Percentiles rank a stretch among this genome's conserved stretches.
These are phyloP conservation scores for Globisporangium camurandrum DNA, from an alignment of 352 stramenopile species.

Conservation along the genomic window DNA sequence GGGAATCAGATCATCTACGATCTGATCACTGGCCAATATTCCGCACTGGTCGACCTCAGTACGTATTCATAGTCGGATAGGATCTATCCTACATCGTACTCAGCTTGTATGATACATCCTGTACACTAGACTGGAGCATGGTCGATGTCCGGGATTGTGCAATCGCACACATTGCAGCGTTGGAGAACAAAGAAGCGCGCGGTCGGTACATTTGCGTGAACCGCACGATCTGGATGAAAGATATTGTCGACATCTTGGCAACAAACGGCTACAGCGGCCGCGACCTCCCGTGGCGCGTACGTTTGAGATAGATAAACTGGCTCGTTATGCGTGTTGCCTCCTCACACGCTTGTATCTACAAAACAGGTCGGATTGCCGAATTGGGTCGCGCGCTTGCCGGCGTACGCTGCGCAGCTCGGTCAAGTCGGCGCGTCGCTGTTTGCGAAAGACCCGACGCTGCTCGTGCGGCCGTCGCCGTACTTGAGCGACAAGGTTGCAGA, in stretches of 20 bases:
- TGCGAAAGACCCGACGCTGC: conserved; percentile 44
- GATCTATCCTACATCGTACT: neutral
- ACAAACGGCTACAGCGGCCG: conserved; percentile 81
- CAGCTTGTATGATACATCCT: conserved; percentile 2
- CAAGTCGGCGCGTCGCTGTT: conserved; percentile 80
- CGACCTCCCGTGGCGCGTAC: conserved; percentile 73
- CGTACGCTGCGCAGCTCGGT: conserved; percentile 78
- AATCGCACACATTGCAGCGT: conserved; percentile 62
- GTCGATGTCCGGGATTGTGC: conserved; percentile 83
- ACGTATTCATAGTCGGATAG: conserved; percentile 21
- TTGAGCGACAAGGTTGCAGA: conserved; percentile 77
- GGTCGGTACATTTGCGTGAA: conserved; percentile 86
- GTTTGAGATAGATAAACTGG: too few species aligned
- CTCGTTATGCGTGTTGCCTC: neutral
- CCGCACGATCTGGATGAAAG: conserved; percentile 81
- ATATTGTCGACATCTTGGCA: conserved; percentile 80
- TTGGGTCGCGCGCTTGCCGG: conserved; percentile 79
- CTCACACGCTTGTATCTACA: neutral
- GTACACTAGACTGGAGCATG: conserved; percentile 70
- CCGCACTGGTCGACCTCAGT: conserved; percentile 81
- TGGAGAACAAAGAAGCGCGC: conserved; percentile 80
- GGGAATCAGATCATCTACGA: conserved; percentile 87
- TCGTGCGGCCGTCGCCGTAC: conserved; percentile 58
- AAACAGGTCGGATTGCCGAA: conserved; percentile 58
- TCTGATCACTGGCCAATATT: conserved; percentile 81